Base-by-base conservation (phyloP, 768 basidiomycete genomes). In the Pleurotus ostreatus region DNA sequence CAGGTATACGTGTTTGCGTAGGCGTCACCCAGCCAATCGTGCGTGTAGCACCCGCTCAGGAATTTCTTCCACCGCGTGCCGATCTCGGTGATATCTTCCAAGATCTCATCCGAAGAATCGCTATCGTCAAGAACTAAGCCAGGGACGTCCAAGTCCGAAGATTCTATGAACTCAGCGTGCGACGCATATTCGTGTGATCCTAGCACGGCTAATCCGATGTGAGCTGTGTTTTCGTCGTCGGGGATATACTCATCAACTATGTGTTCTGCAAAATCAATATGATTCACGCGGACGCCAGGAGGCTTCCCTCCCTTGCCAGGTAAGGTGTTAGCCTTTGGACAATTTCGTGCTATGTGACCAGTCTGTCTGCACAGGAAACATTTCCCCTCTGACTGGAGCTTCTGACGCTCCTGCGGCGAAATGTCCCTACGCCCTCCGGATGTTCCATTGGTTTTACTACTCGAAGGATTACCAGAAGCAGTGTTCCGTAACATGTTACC, bases 271-370 rank as follows among this genome's bases (percentile, higher is more conserved):
- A 51, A 51, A 25, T 46, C 46, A 22, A 46, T 46, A 23, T 13
- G 13, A 46, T 46, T 46, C 5, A 46, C 22, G 15, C 20, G 46
- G 7, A 51, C 5, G 6, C 49, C 49, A 12, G 49, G 49, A 15
- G 49, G 30, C 7, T 51, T 25, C 16, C 15, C 25, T 26, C 30
- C 30, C 16, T 22, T 51, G 5, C 15, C 30, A 15, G 49, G 45
- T 44, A 65, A 55, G 1, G 48, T 51, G 20, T 58, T 67, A 2
- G 55, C 58, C 18, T 62, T 51, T 7, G 69, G 69, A 43, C 71
- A 74, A 44, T 72, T 64, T 2, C 67, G 22, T 4, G 65, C 57
- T 3, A 67, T 55, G 57, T 73, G 70, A 1, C 69, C 68, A 0
- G 56, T 4, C 38, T 66, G 58, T 11, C 61, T 56, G 55, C 71